Percentiles rank a stretch among this genome's conserved stretches.
These are phyloP conservation scores for Wickerhamomyces chaumierensis DNA, from an alignment of 805 yeast species.

Conservation along the genomic window DNA sequence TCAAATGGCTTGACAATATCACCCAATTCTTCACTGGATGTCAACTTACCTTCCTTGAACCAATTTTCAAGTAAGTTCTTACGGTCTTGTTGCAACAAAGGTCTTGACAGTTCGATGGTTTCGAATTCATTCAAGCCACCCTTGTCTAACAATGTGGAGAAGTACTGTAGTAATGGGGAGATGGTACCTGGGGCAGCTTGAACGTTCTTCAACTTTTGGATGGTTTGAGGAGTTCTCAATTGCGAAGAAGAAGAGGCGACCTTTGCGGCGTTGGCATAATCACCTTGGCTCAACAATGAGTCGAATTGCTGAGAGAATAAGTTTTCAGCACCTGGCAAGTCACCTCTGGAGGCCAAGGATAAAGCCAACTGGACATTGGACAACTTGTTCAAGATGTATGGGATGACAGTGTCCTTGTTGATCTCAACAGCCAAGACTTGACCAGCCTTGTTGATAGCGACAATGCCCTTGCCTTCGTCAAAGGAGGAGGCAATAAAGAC, in stretches of 20 bases:
- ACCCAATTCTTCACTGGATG: slow-evolving; percentile 94
- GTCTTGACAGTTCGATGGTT: slow-evolving; percentile 88
- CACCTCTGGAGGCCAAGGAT: slow-evolving; percentile 87
- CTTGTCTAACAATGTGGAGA: slow-evolving; percentile 81
- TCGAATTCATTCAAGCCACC: slow-evolving; percentile 89
- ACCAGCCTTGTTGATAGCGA: slow-evolving; percentile 91
- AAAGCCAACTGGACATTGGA: slow-evolving; percentile 82
- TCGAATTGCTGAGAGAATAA: slow-evolving; percentile 88
- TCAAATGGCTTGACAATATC: slow-evolving; percentile 89
- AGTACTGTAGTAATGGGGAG: slow-evolving; percentile 88
- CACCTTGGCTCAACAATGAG: slow-evolving; percentile 70
- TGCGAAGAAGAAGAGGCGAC: slow-evolving; percentile 93
- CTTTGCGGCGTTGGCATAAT: slow-evolving; percentile 87
- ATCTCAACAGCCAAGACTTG: slow-evolving; percentile 90
- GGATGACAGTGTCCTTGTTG: slow-evolving; percentile 73
- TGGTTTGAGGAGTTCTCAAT: slow-evolving; percentile 88
- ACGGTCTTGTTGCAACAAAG: slow-evolving; percentile 91
- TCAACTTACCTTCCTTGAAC: slow-evolving; percentile 89
- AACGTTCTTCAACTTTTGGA: slow-evolving; percentile 79
- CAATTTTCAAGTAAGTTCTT: slow-evolving; percentile 91
- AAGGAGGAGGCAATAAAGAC: slow-evolving; percentile 81
- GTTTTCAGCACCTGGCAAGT: slow-evolving; percentile 93
- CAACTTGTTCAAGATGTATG: slow-evolving; percentile 78
- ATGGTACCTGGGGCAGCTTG: slow-evolving; percentile 92
- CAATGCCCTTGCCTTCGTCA: slow-evolving; percentile 67